Evolutionary conservation across 2,329 filamentous ascomycete species (phyloP).

Genomic region (Tolypocladium endophyticum): DNA sequence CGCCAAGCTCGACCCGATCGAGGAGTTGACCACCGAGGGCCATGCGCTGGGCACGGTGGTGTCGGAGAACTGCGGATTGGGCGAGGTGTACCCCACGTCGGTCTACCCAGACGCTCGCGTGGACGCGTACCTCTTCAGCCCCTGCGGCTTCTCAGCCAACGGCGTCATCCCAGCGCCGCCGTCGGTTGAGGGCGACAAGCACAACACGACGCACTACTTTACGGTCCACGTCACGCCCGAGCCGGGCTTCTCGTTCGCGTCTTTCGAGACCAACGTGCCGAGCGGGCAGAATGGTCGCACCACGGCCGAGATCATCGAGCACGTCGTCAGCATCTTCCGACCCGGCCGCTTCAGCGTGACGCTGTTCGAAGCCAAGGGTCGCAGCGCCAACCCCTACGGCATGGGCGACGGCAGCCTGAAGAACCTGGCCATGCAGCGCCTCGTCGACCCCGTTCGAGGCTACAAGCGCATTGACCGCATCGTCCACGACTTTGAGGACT

Average conservation of each 20-base stretch:
- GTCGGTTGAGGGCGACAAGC: conserved; percentile 15
- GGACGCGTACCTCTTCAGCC: conserved; percentile 92
- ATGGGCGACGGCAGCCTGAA: conserved; percentile 28
- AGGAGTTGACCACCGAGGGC: conserved; percentile 81
- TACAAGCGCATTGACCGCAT: conserved; percentile 90
- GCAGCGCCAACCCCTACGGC: conserved; percentile 29
- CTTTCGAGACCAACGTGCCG: conserved; percentile 96
- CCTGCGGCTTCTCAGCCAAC: conserved; percentile 95
- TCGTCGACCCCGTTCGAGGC: conserved; percentile 71
- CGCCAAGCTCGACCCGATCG: conserved; percentile 44
- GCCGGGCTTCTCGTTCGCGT: conserved; percentile 93
- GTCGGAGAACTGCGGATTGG: conserved; percentile 78
- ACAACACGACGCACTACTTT: conserved; percentile 72
- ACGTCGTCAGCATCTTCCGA: conserved; percentile 92
- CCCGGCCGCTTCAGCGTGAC: conserved; percentile 97
- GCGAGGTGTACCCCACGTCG: conserved; percentile 75
- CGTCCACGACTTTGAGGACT: conserved; percentile 94
- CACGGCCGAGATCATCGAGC: conserved; percentile 82
- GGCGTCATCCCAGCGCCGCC: conserved; percentile 78
- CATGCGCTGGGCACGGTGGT: conserved; percentile 89
- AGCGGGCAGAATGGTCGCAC: conserved; percentile 78
- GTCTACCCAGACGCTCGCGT: conserved; percentile 89
- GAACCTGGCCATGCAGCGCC: conserved; percentile 30
- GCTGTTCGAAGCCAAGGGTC: conserved; percentile 78
- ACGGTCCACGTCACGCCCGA: conserved; percentile 97